phyloP scores from a whole-genome alignment of 176 grass and related monocot species.

The Oryza brachyantha region DNA sequence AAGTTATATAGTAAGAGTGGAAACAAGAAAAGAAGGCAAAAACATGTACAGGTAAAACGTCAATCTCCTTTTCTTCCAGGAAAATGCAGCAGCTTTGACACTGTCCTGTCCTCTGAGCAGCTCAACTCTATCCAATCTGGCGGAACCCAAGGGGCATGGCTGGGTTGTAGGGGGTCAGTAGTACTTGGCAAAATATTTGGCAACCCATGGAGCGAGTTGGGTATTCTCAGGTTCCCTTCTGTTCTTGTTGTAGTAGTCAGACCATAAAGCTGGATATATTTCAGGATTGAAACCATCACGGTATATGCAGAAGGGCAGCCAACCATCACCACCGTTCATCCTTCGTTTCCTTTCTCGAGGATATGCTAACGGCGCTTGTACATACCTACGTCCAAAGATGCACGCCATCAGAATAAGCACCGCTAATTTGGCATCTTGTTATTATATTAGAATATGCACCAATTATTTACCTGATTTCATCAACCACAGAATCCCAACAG shows the following conservation, averaged over 20 bases:
- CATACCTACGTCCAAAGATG: constrained; percentile 44
- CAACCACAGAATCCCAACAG: constrained; percentile 85
- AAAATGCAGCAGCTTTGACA: constrained; percentile 23
- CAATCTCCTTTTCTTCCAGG: constrained; percentile 17
- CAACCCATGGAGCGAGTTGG: constrained; percentile 87
- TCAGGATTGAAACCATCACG: constrained; percentile 64
- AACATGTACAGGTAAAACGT: constrained; percentile 51
- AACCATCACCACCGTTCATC: constrained; percentile 66
- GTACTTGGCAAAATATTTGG: constrained; percentile 75
- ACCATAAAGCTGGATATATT: constrained; percentile 79
- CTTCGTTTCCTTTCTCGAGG: constrained; percentile 78
- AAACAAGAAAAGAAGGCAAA: constrained; percentile 18
- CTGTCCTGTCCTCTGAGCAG: constrained; percentile 11
- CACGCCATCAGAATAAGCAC: background rate
- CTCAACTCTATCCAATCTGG: constrained; percentile 18
- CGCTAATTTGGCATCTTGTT: background rate
- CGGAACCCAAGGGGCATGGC: background rate
- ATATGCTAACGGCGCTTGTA: constrained; percentile 90
- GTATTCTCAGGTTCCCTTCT: constrained; percentile 86
- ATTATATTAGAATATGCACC: background rate
- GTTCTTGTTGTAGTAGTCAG: constrained; percentile 78
- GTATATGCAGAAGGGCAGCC: constrained; percentile 91
- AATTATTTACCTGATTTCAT: constrained; percentile 78
- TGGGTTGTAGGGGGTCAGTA: constrained; percentile 25
- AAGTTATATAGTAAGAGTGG: constrained; percentile 27